Base-by-base conservation (phyloP, 441 rosid species). In the Euphorbia corollata region DNA sequence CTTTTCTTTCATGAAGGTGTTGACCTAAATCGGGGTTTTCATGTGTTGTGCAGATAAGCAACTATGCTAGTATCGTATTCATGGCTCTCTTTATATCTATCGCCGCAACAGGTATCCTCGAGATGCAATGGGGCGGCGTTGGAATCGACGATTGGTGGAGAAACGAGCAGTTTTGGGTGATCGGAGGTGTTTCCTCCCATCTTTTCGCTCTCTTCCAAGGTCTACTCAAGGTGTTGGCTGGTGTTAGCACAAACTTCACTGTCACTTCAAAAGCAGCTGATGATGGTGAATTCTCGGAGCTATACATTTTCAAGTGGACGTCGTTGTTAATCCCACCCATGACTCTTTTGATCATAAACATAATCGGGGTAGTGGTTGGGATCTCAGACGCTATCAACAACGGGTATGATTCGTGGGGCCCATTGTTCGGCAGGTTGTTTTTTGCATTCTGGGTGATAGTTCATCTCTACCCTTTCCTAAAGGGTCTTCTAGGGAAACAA, bases 151-250 rank as follows among this genome's bases (percentile, higher is more conserved):
- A 92, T 76, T 90, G 97, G 98, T 95, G 99, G 99, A 92, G 99
- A 79, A 95, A 95, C 8, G 97, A 95, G 81, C 99, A 95, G 81
- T 95, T 95, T 68, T 95, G 99, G 99, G 99, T 95, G 64, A 95
- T 95, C 9, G 98, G 99, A 30, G 99, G 98, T 0, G 93, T 73
- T 12, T 95, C 99, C 9, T 77, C 97, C 0, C 99, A 95, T 75
- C 81, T 95, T 8, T 92, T 92, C 69, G 99, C 99, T 16, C 90
- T 95, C 48, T 78, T 95, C 79, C 99, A 95, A 73, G 99, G 98
- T 77, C 79, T 95, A 23, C 95, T 95, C 39, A 95, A 95, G 86
- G 99, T 92, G 30, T 71, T 95, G 62, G 99, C 92, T 12, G 99
- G 98, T 48, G 92, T 95, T 0, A 80, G 78, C 84, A 92, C 99